phyloP scores from a whole-genome alignment of 1,284 basidiomycete species.

The Tranzscheliella williamsii region DNA sequence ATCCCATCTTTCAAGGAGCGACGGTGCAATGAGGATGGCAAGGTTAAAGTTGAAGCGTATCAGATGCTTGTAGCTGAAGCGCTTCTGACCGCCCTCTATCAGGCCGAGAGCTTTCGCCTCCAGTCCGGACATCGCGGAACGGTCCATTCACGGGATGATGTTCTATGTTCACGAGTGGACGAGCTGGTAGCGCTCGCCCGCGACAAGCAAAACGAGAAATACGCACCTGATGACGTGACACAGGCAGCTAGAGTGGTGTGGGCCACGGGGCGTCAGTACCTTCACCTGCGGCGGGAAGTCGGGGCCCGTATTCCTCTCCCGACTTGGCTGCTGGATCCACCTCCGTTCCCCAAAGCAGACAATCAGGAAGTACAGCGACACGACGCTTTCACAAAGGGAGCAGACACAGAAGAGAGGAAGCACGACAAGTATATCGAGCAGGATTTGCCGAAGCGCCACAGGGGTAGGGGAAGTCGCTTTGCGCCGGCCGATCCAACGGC shows the following conservation, averaged over 20 bases:
- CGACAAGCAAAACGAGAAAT: neutral
- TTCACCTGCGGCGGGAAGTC: neutral
- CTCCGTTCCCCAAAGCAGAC: neutral
- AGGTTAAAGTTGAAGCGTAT: no score
- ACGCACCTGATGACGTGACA: neutral
- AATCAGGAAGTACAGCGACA: no score
- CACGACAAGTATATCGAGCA: neutral
- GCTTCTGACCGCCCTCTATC: slow-evolving; percentile 6
- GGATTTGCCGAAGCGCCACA: neutral
- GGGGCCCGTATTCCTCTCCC: neutral
- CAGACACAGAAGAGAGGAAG: neutral
- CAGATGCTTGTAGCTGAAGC: no score
- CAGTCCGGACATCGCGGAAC: neutral
- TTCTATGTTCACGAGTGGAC: neutral
- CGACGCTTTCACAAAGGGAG: neutral
- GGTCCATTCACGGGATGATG: neutral
- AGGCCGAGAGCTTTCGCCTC: slow-evolving; percentile 1
- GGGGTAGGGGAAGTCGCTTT: neutral
- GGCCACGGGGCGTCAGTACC: neutral
- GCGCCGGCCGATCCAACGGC: neutral
- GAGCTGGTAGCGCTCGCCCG: neutral
- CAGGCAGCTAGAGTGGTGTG: neutral
- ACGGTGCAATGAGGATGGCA: no score
- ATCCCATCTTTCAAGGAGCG: no score
- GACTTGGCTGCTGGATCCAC: neutral